Percentiles rank a stretch among this genome's conserved stretches.
Evolutionary conservation across 495 filamentous ascomycete species (phyloP).

Genomic region (Aspergillus asperescens): DNA sequence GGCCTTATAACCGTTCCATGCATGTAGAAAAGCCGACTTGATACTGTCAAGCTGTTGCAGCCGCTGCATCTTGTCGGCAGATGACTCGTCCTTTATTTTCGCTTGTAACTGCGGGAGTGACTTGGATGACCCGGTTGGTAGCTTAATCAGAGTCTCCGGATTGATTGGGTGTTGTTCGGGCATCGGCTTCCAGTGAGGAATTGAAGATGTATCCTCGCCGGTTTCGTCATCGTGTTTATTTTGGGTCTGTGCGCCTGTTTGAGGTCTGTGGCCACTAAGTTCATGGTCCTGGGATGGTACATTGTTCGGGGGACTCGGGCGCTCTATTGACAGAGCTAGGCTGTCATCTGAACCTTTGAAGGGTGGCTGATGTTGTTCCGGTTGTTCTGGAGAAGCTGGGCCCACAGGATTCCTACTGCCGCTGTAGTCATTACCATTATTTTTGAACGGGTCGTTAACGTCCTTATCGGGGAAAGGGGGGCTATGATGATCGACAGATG

Average conservation of each 20-base stretch:
- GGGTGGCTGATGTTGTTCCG: conserved; percentile 2
- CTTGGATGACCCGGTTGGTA: conserved; percentile 67
- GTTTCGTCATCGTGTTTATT: conserved; percentile 39
- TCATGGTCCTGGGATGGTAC: conserved; percentile 10
- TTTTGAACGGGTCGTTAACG: neutral
- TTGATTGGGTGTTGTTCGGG: conserved; percentile 72
- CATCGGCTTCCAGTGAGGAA: conserved; percentile 64
- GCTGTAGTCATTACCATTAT: neutral
- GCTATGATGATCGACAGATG: conserved; percentile 11
- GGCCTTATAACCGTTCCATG: conserved; percentile 72
- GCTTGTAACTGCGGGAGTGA: conserved; percentile 72
- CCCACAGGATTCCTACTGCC: neutral
- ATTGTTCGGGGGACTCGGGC: conserved; percentile 7
- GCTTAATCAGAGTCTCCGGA: conserved; percentile 59
- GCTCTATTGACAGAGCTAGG: neutral
- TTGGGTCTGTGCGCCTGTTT: conserved; percentile 36
- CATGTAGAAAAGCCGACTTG: conserved; percentile 59
- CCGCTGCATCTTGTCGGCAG: conserved; percentile 55
- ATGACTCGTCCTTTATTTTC: conserved; percentile 59
- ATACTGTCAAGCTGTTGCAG: conserved; percentile 58
- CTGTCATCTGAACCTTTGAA: conserved; percentile 1
- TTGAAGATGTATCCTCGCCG: conserved; percentile 28
- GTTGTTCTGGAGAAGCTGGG: neutral
- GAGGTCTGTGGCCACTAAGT: conserved; percentile 15
- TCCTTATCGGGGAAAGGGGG: conserved; percentile 2